phyloP scores from a whole-genome alignment of 2,329 filamentous ascomycete genomes.

The Zarea fungicola region DNA sequence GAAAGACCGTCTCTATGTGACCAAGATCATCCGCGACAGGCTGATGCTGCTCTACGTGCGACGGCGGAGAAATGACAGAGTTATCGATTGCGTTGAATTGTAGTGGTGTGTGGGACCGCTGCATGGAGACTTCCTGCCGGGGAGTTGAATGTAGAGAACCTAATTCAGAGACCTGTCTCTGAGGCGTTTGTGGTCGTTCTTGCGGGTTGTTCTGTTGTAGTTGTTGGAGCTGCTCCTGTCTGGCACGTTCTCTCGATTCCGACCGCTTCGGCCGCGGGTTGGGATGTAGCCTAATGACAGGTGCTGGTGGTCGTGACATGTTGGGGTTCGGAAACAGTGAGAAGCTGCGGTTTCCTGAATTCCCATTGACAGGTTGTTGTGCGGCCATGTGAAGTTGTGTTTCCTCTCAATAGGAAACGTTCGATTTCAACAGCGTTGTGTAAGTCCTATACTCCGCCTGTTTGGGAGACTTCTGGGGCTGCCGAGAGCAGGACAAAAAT shows the following conservation, averaged over 20 bases:
- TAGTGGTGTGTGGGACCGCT: conserved; percentile 27
- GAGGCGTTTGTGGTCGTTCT: conserved; percentile 1
- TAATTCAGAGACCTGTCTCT: conserved; percentile 11
- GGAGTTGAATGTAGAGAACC: conserved; percentile 21
- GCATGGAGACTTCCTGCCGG: conserved; percentile 27
- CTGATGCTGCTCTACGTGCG: conserved; percentile 33
- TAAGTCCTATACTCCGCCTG: too few species aligned
- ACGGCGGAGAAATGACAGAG: conserved; percentile 16
- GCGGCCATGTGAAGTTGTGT: conserved; percentile 34
- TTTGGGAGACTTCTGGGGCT: too few species aligned
- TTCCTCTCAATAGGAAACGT: too few species aligned
- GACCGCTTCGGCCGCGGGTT: conserved; percentile 34
- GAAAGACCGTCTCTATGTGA: conserved; percentile 46
- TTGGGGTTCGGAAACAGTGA: conserved; percentile 53
- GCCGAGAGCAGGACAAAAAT: too few species aligned
- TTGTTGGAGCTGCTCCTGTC: conserved; percentile 4
- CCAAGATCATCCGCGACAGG: conserved; percentile 37
- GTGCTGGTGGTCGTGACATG: conserved; percentile 32
- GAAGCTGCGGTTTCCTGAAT: conserved; percentile 32
- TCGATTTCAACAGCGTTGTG: not conserved
- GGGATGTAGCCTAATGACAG: conserved; percentile 32
- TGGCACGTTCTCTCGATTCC: conserved; percentile 29
- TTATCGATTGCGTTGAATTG: conserved; percentile 17
- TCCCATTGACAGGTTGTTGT: conserved; percentile 22
- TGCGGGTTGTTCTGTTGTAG: conserved; percentile 19